These are phyloP conservation scores for Ceratocystis alfenasii DNA, from an alignment of 2,329 filamentous ascomycete species.

Conservation along the genomic window DNA sequence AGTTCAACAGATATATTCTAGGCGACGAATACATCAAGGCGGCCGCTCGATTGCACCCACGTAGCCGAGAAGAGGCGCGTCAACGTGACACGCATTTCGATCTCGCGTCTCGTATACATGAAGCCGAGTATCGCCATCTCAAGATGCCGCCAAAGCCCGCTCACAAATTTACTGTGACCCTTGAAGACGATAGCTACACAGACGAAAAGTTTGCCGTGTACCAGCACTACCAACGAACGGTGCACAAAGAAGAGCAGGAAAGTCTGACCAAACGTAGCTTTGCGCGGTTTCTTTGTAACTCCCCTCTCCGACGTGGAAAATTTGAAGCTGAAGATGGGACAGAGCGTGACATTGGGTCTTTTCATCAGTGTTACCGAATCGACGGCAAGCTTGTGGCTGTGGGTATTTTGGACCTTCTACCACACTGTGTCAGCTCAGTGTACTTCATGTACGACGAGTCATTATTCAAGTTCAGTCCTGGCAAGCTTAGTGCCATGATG, in stretches of 20 bases:
- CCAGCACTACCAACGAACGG: slow-evolving; percentile 60
- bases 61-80: slow-evolving; percentile 52
- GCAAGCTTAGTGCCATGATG: slow-evolving; percentile 62
- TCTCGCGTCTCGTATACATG: slow-evolving; percentile 54
- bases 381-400: slow-evolving; percentile 66
- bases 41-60: slow-evolving; percentile 51
- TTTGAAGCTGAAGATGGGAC: slow-evolving; percentile 37
- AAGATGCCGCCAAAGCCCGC: slow-evolving; percentile 50
- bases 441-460: slow-evolving; percentile 75
- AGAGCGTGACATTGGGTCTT: slow-evolving; percentile 53
- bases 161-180: slow-evolving; percentile 54
- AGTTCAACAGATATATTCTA: slow-evolving; percentile 60
- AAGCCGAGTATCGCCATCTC: slow-evolving; percentile 47
- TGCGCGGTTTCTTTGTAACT: slow-evolving; percentile 59
- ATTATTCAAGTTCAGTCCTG: slow-evolving; percentile 55
- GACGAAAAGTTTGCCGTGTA: slow-evolving; percentile 65
- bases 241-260: slow-evolving; percentile 55
- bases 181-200: slow-evolving; percentile 59
- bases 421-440: slow-evolving; percentile 65
- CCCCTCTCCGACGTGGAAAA: slow-evolving; percentile 45
- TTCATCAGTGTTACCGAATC: slow-evolving; percentile 69
- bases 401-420: slow-evolving; percentile 64
- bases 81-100: slow-evolving; percentile 56
- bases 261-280: slow-evolving; percentile 39
- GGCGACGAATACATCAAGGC: slow-evolving; percentile 57